These are phyloP conservation scores for Malassezia dermatis DNA, from an alignment of 1,284 basidiomycete genomes.

Conservation along the genomic window DNA sequence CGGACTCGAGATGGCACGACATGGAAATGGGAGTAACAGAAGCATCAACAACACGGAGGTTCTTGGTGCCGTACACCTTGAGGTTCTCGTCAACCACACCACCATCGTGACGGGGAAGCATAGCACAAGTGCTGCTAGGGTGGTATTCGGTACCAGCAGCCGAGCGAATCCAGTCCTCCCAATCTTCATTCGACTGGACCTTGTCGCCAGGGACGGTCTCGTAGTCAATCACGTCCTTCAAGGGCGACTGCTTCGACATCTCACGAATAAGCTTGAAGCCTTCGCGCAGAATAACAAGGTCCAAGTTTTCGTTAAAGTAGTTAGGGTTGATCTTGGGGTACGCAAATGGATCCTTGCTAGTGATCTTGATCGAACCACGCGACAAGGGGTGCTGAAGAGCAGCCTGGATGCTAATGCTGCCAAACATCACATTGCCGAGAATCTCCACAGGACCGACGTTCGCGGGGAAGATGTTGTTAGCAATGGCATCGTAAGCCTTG, in stretches of 20 bases:
- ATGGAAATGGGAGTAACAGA: conserved; percentile 41
- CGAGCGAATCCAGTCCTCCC: conserved; percentile 26
- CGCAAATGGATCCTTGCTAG: conserved; percentile 23
- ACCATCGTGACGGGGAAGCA: conserved; percentile 57
- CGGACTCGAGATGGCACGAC: conserved; percentile 54
- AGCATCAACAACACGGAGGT: conserved; percentile 53
- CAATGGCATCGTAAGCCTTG: conserved; percentile 14
- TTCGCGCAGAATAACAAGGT: conserved; percentile 28
- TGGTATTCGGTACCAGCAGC: conserved; percentile 30
- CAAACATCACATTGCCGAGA: conserved; percentile 28
- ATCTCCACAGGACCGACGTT: conserved; percentile 32
- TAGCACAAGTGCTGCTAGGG: conserved; percentile 57
- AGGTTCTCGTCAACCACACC: conserved; percentile 60
- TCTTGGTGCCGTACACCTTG: conserved; percentile 58
- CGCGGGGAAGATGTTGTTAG: conserved; percentile 17
- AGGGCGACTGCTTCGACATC: conserved; percentile 21
- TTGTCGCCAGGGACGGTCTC: conserved; percentile 21
- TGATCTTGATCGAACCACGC: conserved; percentile 34
- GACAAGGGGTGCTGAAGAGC: conserved; percentile 40
- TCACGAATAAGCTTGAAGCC: conserved; percentile 31
- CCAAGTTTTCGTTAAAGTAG: conserved; percentile 27
- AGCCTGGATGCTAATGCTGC: conserved; percentile 24
- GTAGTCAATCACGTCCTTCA: conserved; percentile 14
- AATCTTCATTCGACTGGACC: conserved; percentile 20
- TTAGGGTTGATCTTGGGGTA: conserved; percentile 32